Conservation (phyloP, 2,329 filamentous ascomycete genomes). For the Beauveria brongniartii region DNA sequence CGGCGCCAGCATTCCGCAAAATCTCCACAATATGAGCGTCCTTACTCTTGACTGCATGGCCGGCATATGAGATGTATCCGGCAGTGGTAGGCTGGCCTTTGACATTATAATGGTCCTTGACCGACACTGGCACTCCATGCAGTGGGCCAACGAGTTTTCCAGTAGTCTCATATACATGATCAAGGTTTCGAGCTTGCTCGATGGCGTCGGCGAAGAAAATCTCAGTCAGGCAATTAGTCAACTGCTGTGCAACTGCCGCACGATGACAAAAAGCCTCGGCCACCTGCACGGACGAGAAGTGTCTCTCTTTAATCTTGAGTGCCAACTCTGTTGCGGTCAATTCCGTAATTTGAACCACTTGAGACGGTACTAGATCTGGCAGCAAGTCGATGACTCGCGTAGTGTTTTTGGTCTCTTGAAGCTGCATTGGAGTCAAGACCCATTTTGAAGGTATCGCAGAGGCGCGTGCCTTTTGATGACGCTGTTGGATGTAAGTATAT, state of each 20-base stretch:
- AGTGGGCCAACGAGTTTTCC: constrained; percentile 32
- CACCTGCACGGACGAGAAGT: background rate
- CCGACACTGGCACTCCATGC: constrained; percentile 49
- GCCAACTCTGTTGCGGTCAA: background rate
- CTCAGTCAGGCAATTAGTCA: constrained; percentile 3
- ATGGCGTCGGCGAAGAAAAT: background rate
- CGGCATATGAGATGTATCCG: constrained; percentile 44
- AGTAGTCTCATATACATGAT: background rate
- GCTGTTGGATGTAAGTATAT: constrained; percentile 14
- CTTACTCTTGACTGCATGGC: constrained; percentile 40
- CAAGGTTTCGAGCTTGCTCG: background rate
- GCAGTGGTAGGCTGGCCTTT: constrained; percentile 42
- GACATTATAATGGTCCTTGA: constrained; percentile 32
- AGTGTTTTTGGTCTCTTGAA: background rate
- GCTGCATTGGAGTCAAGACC: background rate
- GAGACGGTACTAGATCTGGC: background rate
- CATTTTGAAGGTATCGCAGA: background rate
- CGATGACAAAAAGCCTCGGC: background rate
- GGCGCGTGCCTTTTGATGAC: background rate
- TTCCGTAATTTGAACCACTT: background rate
- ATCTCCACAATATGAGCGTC: constrained; percentile 50
- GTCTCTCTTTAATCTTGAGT: background rate
- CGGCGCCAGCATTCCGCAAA: constrained; percentile 51
- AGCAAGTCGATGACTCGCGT: background rate
- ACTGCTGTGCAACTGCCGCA: background rate